Evolutionary conservation across 1,139 yeast genomes (phyloP), one percentile per base, ranked within the genome.

Genomic region (Candida tropicalis): DNA sequence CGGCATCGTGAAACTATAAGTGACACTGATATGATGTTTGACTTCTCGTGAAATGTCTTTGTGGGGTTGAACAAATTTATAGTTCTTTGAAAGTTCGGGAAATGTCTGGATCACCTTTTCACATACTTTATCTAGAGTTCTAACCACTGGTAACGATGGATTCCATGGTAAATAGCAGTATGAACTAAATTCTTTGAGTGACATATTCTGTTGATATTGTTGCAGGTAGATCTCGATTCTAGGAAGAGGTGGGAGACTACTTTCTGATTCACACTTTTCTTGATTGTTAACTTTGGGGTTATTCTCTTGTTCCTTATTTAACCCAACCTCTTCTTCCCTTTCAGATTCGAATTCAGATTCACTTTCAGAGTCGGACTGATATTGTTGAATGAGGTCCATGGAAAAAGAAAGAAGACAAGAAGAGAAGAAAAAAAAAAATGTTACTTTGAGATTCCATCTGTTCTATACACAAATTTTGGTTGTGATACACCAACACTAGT

Each of bases 381-480:
- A 49, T 16, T 44, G 40, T 33, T 39, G 44, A 9, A 49, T 49
- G 12, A 45, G 33, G 17, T 49, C 51, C 52, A 49, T 49, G 28
- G 16, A 8, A 25, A 10, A 5, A 12, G 17, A 22, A 35, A 25
- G 24, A 34, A 20, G 17, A 3, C 3, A 8, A 22, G 18, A 3
- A 22, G 5, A 3, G 18, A 15, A 8, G n/a, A 28, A 28, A 28
- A 27, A 27, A 7, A 7, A 7, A 27, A 27, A 27, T 27, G 12
- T 29, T 22, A 22, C n/a, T n/a, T n/a, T n/a, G n/a, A n/a, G n/a
- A n/a, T n/a, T n/a, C n/a, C n/a, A n/a, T n/a, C n/a, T n/a, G n/a
- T n/a, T n/a, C n/a, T n/a, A n/a, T n/a, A n/a, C n/a, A n/a, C n/a
- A n/a, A n/a, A n/a, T n/a, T n/a, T n/a, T n/a, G n/a, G n/a, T n/a